These are phyloP conservation scores for Chrysoporthe deuterocubensis DNA, from an alignment of 2,329 filamentous ascomycete species.

Conservation along the genomic window DNA sequence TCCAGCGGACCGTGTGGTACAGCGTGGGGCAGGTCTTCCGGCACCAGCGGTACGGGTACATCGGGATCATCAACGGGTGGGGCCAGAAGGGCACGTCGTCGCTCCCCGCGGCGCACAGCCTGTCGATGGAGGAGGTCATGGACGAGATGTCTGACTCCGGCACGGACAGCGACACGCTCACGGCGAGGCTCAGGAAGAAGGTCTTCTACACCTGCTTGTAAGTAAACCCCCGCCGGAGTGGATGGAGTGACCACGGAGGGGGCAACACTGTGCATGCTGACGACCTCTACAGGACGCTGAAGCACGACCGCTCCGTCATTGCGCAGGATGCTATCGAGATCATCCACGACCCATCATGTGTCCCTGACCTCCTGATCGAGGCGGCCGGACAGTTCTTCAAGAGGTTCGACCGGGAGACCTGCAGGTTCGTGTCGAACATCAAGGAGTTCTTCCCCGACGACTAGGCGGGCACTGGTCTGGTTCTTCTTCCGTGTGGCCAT, in stretches of 20 bases:
- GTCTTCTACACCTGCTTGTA: conserved; percentile 88
- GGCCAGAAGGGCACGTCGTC: conserved; percentile 47
- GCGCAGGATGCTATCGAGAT: conserved; percentile 80
- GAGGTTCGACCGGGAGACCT: conserved; percentile 70
- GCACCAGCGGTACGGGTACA: conserved; percentile 79
- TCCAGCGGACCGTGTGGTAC: conserved; percentile 56
- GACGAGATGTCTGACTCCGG: conserved; percentile 59
- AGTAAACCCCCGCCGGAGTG: conserved; percentile 44
- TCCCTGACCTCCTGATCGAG: conserved; percentile 63
- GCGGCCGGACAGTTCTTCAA: conserved; percentile 87
- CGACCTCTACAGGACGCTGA: conserved; percentile 53
- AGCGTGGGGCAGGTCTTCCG: conserved; percentile 82
- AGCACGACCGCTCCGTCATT: conserved; percentile 70
- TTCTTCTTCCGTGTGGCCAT: neutral
- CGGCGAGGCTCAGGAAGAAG: conserved; percentile 62
- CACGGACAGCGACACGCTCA: conserved; percentile 59
- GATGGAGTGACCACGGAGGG: neutral
- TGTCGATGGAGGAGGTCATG: conserved; percentile 31
- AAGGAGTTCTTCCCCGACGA: conserved; percentile 86
- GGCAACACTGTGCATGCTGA: conserved; percentile 46
- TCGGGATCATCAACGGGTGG: conserved; percentile 90
- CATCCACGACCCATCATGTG: conserved; percentile 50
- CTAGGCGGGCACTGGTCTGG: conserved; percentile 41
- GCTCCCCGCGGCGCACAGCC: conserved; percentile 35
- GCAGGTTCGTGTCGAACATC: conserved; percentile 80